Evolutionary conservation across 2,329 filamentous ascomycete genomes (phyloP), one percentile per base, ranked within the genome.

Genomic region (Neofusicoccum parvum): DNA sequence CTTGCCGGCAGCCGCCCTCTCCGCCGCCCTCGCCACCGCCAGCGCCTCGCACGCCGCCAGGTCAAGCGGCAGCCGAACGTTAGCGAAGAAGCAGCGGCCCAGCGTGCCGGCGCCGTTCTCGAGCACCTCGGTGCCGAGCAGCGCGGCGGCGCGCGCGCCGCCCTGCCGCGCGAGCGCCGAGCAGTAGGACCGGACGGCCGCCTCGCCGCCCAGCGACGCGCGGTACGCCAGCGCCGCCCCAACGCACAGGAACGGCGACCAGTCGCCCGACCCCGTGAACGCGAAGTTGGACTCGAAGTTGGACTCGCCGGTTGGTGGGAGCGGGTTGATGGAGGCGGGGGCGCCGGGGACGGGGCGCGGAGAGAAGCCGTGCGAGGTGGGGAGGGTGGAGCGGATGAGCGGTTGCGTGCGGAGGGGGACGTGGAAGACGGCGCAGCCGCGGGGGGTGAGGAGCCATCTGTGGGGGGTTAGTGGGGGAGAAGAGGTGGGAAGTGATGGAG

Each of bases 351-450:
- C 27, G n/a, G 72, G 72, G 15, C 60, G 59, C 0, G 91, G 83
- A 0, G 85, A 73, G 76, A 92, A 97, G 0, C 92, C 91, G 75
- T 94, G 91, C 45, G 89, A 92, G 0, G 92, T 97, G 0, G 92
- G 91, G 36, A 96, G 76, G 0, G 92, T 89, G 2, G 88, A 88
- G 14, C 88, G 85, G 48, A 97, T 87, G 49, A 96, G 77, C 56
- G 82, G 80, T 75, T 97, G 94, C 76, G 96, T 93, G 23, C 90
- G 85, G 17, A 82, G 67, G 0, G 93, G 91, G 1, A 95, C 91
- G 77, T 96, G 90, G 69, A 97, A 86, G 3, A 95, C 81, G 2
- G 92, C 92, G 74, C 90, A 93, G 15, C 89, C 90, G 37, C 94
- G 88, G 0, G 94, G 94, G 0, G 87, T 86, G 72, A 87, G 89